Evolutionary conservation across 768 basidiomycete species (phyloP).

Genomic region (Suillus cothurnatus): DNA sequence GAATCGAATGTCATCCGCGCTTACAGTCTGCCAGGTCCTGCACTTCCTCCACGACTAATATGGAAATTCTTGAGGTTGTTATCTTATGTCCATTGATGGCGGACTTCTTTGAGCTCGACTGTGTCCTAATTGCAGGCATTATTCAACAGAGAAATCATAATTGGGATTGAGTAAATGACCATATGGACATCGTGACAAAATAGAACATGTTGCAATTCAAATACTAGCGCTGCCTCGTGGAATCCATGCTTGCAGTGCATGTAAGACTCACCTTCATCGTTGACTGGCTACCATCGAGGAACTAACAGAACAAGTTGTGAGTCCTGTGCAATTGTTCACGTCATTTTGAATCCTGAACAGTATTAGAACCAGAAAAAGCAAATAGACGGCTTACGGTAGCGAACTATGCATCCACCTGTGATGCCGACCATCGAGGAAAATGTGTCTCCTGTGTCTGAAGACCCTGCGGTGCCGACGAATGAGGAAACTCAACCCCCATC

Average conservation of each 20-base stretch:
- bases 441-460: not conserved
- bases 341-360: not conserved
- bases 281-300: no score
- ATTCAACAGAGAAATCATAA: not conserved
- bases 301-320: no score
- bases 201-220: not conserved
- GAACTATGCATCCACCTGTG: not conserved
- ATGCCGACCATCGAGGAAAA: not conserved
- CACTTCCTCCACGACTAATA: not conserved
- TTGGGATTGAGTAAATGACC: not conserved
- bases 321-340: not conserved
- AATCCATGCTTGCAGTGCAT: not conserved
- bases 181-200: not conserved
- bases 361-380: not conserved
- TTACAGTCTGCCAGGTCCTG: slow-evolving; percentile 11
- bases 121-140: slow-evolving; percentile 10
- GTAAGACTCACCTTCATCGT: no score
- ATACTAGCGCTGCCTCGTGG: not conserved
- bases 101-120: not conserved
- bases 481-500: no score
- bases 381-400: not conserved
- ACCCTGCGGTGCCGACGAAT: no score
- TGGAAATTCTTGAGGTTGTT: not conserved
- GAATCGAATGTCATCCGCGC: not conserved
- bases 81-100: not conserved